These are phyloP conservation scores for Isatis lusitanica DNA, from an alignment of 441 rosid species.

Conservation along the genomic window DNA sequence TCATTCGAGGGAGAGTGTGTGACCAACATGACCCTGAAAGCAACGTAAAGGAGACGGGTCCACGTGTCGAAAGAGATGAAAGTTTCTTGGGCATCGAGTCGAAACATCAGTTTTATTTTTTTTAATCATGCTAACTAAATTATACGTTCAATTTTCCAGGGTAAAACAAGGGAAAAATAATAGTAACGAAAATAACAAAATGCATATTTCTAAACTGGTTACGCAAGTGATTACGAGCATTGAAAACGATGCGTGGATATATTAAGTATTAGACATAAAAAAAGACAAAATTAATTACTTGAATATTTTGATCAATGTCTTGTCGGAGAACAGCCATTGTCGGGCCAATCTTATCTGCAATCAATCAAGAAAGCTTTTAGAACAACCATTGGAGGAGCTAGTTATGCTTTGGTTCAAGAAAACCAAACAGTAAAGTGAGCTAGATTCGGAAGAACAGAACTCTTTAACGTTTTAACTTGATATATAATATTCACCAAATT, in stretches of 20 bases:
- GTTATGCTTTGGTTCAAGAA: slow-evolving; percentile 4
- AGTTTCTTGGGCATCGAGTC: slow-evolving; percentile 2
- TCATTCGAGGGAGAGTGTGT: neutral
- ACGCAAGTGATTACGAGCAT: slow-evolving; percentile 39
- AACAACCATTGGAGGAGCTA: slow-evolving; percentile 24
- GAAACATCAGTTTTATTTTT: neutral
- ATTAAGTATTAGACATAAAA: neutral
- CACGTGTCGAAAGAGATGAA: slow-evolving; percentile 28
- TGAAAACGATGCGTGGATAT: slow-evolving; percentile 26
- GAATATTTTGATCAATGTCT: slow-evolving; percentile 77
- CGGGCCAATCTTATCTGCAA: slow-evolving; percentile 97
- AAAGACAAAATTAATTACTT: slow-evolving; percentile 45
- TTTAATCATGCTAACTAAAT: slow-evolving; percentile 13
- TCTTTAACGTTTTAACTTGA: neutral
- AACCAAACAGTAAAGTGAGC: neutral
- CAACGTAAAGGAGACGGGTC: slow-evolving; percentile 31
- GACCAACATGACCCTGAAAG: slow-evolving; percentile 29
- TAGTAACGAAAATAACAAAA: neutral
- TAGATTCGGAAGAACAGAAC: neutral
- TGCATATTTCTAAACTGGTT: neutral
- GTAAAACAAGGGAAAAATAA: neutral
- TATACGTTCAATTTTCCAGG: neutral
- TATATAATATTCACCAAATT: neutral
- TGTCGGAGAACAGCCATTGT: slow-evolving; percentile 92
- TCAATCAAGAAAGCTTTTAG: slow-evolving; percentile 24